Base-by-base conservation (phyloP, 164 flowering plant species). In the Aristolochia californica region DNA sequence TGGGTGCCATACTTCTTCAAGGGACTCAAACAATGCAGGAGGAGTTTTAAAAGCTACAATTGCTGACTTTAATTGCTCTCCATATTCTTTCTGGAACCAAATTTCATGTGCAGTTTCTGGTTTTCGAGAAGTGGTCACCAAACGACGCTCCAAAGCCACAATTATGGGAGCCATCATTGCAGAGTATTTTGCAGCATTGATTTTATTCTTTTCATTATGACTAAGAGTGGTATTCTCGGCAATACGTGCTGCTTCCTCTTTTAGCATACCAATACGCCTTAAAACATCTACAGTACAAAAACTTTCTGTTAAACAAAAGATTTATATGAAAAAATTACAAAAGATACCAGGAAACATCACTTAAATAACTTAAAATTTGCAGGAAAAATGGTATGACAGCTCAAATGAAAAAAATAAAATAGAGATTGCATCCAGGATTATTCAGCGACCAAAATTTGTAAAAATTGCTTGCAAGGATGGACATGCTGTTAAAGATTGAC, bases 81-180 rank as follows among this genome's bases (percentile, higher is more conserved):
- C 75, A 55, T 81, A 88, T 75, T 83, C 88, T 61, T 80, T 73
- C 45, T 78, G 79, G 68, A 88, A 93, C 98, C 97, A 87, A 16
- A 62, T 60, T 69, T 93, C 98, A 75, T 88, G 97, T 61, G 97
- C 91, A 53, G 98, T 88, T 74, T 87, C 94, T 66, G 98, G 87
- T 70, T 80, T 81, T 30, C 87, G 77, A 66, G 95, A 85, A 45
- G 95, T 93, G 48, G 95, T 83, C 68, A 89, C 82, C 44, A 93
- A 74, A 61, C 98, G 98, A 13, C 98, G 95, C 68, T 93, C 98
- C 78, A 93, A 76, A 59, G 95, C 85, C 56, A 93, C 97, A 73
- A 87, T 70, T 59, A 93, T 72, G 20, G 98, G 97, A 63, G 98
- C 91, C 98, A 93, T 93, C 95, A 93, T 87, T 26, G 97, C 98